Evolutionary conservation across 1,284 basidiomycete genomes (phyloP).

Genomic region (Apiotrichum sp.): DNA sequence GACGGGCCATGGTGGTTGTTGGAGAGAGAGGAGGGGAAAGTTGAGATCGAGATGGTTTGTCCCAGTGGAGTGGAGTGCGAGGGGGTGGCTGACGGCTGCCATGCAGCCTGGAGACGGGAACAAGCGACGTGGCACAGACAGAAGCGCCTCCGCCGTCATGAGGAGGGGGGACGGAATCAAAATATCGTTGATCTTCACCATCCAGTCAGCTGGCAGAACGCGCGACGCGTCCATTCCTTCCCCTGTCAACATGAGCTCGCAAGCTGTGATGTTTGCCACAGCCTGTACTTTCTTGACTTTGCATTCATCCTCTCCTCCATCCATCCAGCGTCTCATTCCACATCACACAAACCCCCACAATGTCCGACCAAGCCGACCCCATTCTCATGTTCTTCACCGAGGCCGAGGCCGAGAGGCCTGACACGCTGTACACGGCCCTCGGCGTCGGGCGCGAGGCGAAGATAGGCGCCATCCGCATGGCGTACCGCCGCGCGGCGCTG

Average conservation of each 20-base stretch:
- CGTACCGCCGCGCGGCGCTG: constrained; percentile 78
- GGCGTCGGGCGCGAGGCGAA: constrained; percentile 55
- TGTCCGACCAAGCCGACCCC: constrained; percentile 62
- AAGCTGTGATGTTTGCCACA: no score
- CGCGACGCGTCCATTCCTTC: neutral
- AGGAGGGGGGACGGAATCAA: neutral
- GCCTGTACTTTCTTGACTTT: neutral
- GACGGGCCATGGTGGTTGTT: constrained; percentile 48
- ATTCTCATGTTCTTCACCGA: constrained; percentile 70
- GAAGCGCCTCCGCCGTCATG: no score
- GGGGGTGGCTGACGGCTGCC: no score
- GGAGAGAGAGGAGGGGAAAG: neutral
- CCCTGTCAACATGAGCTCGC: neutral
- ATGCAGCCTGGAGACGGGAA: no score
- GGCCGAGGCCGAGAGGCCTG: constrained; percentile 47
- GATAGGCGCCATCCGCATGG: constrained; percentile 65
- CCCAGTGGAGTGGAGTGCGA: no score
- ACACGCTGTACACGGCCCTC: constrained; percentile 64
- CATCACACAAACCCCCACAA: constrained; percentile 40
- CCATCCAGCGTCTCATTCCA: neutral
- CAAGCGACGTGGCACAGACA: no score
- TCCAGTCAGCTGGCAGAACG: no score
- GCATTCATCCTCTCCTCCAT: neutral
- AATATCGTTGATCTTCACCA: no score
- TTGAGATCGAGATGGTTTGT: neutral